A percentile compares a stretch with the other conserved stretches of the same genome.
phyloP scores from a whole-genome alignment of 2,329 filamentous ascomycete genomes.

The Aspergillus versicolor region DNA sequence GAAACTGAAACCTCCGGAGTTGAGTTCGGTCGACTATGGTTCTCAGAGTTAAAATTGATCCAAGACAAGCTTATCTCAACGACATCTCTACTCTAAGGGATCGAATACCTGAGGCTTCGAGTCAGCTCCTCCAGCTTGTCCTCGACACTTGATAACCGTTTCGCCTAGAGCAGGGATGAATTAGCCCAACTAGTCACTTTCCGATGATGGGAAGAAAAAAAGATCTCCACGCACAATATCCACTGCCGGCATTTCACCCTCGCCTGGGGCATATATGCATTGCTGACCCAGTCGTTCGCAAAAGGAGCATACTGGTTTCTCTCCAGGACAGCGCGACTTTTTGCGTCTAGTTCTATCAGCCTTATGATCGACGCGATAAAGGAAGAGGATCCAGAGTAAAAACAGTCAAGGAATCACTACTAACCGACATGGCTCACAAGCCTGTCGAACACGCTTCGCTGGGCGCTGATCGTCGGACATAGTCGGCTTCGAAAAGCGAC shows the following conservation, averaged over 20 bases:
- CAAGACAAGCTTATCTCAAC: background rate
- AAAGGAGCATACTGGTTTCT: conserved; percentile 51
- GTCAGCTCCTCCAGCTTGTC: conserved; percentile 12
- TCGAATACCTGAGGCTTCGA: conserved; percentile 4
- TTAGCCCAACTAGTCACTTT: conserved; percentile 14
- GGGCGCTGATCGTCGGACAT: conserved; percentile 22
- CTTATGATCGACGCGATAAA: background rate
- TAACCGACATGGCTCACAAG: conserved; percentile 45
- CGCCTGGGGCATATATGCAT: conserved; percentile 44
- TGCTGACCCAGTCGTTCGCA: conserved; percentile 50
- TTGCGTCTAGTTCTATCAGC: conserved; percentile 43
- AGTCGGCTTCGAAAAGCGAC: background rate
- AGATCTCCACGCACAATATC: conserved; percentile 11
- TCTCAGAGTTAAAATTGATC: background rate
- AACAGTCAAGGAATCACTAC: conserved; percentile 3
- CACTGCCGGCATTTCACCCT: conserved; percentile 24
- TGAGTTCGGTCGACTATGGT: background rate
- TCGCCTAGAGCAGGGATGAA: conserved; percentile 4
- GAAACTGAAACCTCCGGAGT: background rate
- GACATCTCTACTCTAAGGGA: background rate
- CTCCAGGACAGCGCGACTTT: conserved; percentile 53
- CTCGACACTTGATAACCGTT: conserved; percentile 9
- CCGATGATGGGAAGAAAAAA: conserved; percentile 8
- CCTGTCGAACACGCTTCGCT: conserved; percentile 39
- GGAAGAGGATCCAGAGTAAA: background rate